phyloP scores from a whole-genome alignment of 768 basidiomycete genomes.

The Phanerodontia chrysosporium region DNA sequence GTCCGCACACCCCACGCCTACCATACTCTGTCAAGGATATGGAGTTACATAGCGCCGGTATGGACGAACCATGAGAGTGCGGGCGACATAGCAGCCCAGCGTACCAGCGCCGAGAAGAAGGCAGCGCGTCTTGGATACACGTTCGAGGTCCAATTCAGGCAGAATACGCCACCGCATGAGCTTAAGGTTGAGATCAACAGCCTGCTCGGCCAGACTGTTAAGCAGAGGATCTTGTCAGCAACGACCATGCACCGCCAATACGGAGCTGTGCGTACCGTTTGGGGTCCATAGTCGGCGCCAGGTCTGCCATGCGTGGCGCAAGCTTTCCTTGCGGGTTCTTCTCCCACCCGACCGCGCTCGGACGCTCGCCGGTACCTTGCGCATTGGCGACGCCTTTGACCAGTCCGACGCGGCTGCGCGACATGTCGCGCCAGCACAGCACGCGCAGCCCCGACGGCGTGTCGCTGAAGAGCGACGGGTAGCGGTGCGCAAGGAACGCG shows the following conservation, averaged over 20 bases:
- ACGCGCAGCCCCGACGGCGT: slow-evolving; percentile 44
- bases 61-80: slow-evolving; percentile 76
- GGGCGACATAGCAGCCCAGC: slow-evolving; percentile 91
- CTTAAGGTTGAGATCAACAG: slow-evolving; percentile 96
- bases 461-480: slow-evolving; percentile 41
- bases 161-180: slow-evolving; percentile 98
- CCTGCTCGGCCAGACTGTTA: slow-evolving; percentile 89
- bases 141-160: slow-evolving; percentile 84
- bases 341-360: slow-evolving; percentile 91
- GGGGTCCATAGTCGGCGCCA: slow-evolving; percentile 97
- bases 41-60: too few relatives aligned
- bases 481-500: slow-evolving; percentile 64
- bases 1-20: slow-evolving; percentile 95
- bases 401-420: slow-evolving; percentile 64
- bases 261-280: slow-evolving; percentile 42
- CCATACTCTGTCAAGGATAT: neutral
- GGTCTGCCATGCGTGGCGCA: slow-evolving; percentile 80
- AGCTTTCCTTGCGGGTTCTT: slow-evolving; percentile 86
- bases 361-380: slow-evolving; percentile 27
- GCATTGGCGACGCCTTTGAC: slow-evolving; percentile 32
- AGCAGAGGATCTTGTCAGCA: neutral
- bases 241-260: neutral
- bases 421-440: slow-evolving; percentile 73
- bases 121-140: slow-evolving; percentile 74
- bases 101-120: slow-evolving; percentile 93